Conservation (phyloP, 2,329 filamentous ascomycete species). For the Trichoderma sp. region DNA sequence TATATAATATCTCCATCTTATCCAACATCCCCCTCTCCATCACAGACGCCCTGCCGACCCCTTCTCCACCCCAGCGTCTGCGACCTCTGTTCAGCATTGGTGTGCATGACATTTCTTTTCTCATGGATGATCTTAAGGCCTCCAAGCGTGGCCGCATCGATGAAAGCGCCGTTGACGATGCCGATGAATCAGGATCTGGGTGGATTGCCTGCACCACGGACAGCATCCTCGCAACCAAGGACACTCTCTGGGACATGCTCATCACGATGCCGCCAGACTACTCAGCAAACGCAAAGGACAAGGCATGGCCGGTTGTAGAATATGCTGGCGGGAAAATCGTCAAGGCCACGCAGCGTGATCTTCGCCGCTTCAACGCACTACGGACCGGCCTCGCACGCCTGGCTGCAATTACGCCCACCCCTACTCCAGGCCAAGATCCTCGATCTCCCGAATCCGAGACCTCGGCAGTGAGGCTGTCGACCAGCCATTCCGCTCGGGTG, state of each 20-base stretch:
- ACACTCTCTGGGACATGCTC: slow-evolving; percentile 82
- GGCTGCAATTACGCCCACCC: slow-evolving; percentile 25
- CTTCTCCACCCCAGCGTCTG: slow-evolving; percentile 61
- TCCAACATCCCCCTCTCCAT: slow-evolving; percentile 80
- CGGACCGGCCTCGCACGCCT: slow-evolving; percentile 58
- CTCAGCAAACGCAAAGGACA: slow-evolving; percentile 54
- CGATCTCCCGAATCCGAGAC: slow-evolving; percentile 31
- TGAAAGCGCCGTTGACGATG: slow-evolving; percentile 41
- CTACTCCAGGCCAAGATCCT: slow-evolving; percentile 27
- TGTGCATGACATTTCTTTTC: slow-evolving; percentile 82
- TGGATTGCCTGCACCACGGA: slow-evolving; percentile 98
- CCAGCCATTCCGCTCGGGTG: slow-evolving; percentile 27
- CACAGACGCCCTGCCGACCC: slow-evolving; percentile 63
- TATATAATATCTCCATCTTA: slow-evolving; percentile 91
- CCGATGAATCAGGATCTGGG: slow-evolving; percentile 56
- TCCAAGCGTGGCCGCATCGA: slow-evolving; percentile 39
- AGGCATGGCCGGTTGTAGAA: slow-evolving; percentile 74
- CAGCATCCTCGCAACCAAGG: slow-evolving; percentile 83
- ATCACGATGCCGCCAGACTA: slow-evolving; percentile 72
- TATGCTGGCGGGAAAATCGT: slow-evolving; percentile 61
- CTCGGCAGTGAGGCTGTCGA: slow-evolving; percentile 28
- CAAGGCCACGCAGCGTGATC: slow-evolving; percentile 86
- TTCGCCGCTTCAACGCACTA: slow-evolving; percentile 72
- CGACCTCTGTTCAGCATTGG: slow-evolving; percentile 89
- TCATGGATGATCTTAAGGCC: slow-evolving; percentile 60